A percentile compares a stretch with the other conserved stretches of the same genome.
Conservation (phyloP, 495 filamentous ascomycete species). For the Gamarada debralockiae region DNA sequence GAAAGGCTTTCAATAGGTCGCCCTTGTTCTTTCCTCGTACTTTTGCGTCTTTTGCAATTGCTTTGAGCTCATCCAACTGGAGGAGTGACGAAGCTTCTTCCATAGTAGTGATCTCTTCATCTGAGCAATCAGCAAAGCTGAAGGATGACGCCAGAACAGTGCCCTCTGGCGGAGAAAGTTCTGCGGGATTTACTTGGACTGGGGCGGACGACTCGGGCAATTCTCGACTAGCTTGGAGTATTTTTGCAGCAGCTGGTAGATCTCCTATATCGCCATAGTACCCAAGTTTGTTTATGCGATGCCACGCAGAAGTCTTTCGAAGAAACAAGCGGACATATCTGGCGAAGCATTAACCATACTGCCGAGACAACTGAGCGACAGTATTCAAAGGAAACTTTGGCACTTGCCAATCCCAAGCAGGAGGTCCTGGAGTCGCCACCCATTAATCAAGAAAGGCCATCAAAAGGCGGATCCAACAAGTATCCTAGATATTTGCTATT, state of each 20-base stretch:
- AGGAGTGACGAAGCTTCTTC: conserved; percentile 84
- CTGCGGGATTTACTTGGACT: conserved; percentile 38
- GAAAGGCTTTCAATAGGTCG: conserved; percentile 69
- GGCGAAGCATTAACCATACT: conserved; percentile 8
- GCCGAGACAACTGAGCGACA: too few species aligned
- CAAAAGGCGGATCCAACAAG: too few species aligned
- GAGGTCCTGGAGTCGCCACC: too few species aligned
- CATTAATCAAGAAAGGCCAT: too few species aligned
- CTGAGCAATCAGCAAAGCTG: conserved; percentile 74
- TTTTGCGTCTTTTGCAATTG: conserved; percentile 80
- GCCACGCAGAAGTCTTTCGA: conserved; percentile 92
- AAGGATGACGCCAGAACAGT: conserved; percentile 50
- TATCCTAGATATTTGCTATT: too few species aligned
- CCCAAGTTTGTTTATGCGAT: conserved; percentile 70
- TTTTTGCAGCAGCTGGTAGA: conserved; percentile 55
- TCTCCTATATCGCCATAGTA: conserved; percentile 84
- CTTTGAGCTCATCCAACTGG: conserved; percentile 80
- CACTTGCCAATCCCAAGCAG: too few species aligned
- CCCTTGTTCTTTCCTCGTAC: conserved; percentile 86
- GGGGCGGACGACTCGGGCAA: conserved; percentile 35
- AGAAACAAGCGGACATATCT: conserved; percentile 93
- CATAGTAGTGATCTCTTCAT: conserved; percentile 66
- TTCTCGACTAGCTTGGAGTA: conserved; percentile 41
- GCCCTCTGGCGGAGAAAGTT: conserved; percentile 42
- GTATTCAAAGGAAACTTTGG: too few species aligned